Conservation (phyloP, 2,329 filamentous ascomycete species). For the Alternaria gaisen region DNA sequence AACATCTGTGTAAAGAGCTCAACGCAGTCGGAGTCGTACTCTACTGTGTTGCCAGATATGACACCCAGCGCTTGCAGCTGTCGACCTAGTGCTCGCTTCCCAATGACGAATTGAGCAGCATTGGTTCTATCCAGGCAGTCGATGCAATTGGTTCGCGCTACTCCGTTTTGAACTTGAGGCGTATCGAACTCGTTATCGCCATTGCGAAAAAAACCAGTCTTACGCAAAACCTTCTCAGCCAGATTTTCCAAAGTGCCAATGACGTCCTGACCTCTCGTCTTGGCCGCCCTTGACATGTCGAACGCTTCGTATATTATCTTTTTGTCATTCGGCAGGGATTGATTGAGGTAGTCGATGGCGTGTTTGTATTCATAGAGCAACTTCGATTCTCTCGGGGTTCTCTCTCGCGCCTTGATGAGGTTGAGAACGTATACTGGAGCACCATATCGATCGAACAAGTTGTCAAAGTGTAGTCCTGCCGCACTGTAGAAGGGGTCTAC, state of each 20-base stretch:
- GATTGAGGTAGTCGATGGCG: constrained; percentile 90
- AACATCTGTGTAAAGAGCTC: constrained; percentile 99
- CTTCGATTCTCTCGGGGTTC: constrained; percentile 90
- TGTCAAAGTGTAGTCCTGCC: constrained; percentile 92
- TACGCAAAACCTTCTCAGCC: constrained; percentile 83
- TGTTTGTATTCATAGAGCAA: constrained; percentile 86
- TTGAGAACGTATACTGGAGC: constrained; percentile 92
- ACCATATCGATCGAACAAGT: constrained; percentile 92
- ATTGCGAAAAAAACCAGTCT: constrained; percentile 95
- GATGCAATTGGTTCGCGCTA: constrained; percentile 96
- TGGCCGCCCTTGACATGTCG: constrained; percentile 97
- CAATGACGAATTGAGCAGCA: constrained; percentile 96
- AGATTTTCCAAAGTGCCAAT: constrained; percentile 91
- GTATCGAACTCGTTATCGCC: constrained; percentile 74
- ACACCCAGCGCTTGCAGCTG: constrained; percentile 93
- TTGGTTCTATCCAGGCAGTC: constrained; percentile 98
- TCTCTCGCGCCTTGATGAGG: constrained; percentile 83
- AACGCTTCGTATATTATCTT: constrained; percentile 94
- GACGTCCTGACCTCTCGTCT: constrained; percentile 89
- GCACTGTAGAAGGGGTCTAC: constrained; percentile 95
- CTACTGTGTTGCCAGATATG: constrained; percentile 77
- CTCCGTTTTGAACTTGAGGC: constrained; percentile 83
- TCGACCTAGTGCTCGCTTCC: constrained; percentile 89
- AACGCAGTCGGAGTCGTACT: constrained; percentile 94
- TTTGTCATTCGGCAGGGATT: constrained; percentile 83